Evolutionary conservation across 1,139 yeast genomes (phyloP), one percentile per base, ranked within the genome.

Genomic region (Protomyces gravidus): DNA sequence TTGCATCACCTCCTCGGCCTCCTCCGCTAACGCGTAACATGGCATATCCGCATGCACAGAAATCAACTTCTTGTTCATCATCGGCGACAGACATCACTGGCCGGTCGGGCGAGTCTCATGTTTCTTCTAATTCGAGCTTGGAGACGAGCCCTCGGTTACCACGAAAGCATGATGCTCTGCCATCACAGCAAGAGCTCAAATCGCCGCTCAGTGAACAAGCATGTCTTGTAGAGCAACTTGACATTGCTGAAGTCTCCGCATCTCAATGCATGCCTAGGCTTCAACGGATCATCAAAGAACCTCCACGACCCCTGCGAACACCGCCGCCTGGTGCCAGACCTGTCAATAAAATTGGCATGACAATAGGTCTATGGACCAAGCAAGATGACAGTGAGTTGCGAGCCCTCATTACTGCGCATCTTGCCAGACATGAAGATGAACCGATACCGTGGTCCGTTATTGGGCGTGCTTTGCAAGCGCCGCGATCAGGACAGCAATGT

Each of bases 401-500:
- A 15, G 36, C 36, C 9, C 36, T 30, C 36, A 36, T 36, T 36
- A 13, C 17, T 17, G 42, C 42, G 9, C 19, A 15, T 15, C 11
- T 15, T 11, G 42, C 42, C 21, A n/a, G 17, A 15, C 23, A n/a
- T 1, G 42, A 36, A 2, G 42, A 36, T 15, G 42, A 36, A 15
- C 42, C 42, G 11, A 15, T 36, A 4, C 42, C 42, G 1, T 36
- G 42, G 42, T 15, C 42, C 6, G 2, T 36, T 5, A 36, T 36
- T 2, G 42, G 42, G 19, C 42, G 42, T 17, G 21, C 23, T 7
- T 17, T 36, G 21, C 23, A 13, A 27, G 36, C 42, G 11, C 53
- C 33, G 4, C 77, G 97, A 68, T 90, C 95, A 1, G 96, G 89
- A 69, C 97, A 89, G 71, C 97, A 90, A 73, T 90, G 97, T 74